Percentiles rank a stretch among this genome's conserved stretches.
Conservation (phyloP, 306 rosid species). For the Lathyrus sativus region DNA sequence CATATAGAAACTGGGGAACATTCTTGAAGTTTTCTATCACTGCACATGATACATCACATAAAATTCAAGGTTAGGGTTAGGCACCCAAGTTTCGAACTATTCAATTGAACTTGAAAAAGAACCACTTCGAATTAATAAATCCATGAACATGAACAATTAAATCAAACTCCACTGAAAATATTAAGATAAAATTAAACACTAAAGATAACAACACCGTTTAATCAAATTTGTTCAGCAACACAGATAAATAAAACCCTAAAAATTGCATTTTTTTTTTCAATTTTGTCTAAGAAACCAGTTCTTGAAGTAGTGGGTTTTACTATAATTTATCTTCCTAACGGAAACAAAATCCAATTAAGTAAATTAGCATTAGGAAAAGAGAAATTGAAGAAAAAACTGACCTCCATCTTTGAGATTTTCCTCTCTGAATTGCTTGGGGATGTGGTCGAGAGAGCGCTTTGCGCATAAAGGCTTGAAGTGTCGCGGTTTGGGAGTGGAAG, state of each 20-base stretch:
- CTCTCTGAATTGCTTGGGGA: constrained; percentile 80
- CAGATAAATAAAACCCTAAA: too few species aligned
- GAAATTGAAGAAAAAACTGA: constrained; percentile 44
- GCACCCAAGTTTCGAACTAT: constrained; percentile 17
- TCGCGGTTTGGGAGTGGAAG: constrained; percentile 34
- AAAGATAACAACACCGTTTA: too few species aligned
- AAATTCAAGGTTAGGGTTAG: constrained; percentile 16
- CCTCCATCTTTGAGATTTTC: constrained; percentile 91
- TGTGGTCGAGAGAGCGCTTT: constrained; percentile 58
- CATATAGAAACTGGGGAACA: constrained; percentile 69
- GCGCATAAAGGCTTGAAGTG: constrained; percentile 46
- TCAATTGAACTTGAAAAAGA: constrained; percentile 3
- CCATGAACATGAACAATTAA: too few species aligned
- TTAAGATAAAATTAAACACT: too few species aligned
- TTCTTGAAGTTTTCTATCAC: constrained; percentile 89
- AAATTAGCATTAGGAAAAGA: not conserved
- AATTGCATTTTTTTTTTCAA: not conserved
- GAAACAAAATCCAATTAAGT: constrained; percentile 14
- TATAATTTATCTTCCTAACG: not conserved
- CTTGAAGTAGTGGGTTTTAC: too few species aligned
- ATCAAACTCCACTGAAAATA: too few species aligned
- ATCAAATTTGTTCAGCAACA: too few species aligned
- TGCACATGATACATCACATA: constrained; percentile 43
- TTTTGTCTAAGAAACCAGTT: not conserved
- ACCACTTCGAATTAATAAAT: not conserved